phyloP scores from a whole-genome alignment of 164 flowering plant species.

The Taxillus chinensis region DNA sequence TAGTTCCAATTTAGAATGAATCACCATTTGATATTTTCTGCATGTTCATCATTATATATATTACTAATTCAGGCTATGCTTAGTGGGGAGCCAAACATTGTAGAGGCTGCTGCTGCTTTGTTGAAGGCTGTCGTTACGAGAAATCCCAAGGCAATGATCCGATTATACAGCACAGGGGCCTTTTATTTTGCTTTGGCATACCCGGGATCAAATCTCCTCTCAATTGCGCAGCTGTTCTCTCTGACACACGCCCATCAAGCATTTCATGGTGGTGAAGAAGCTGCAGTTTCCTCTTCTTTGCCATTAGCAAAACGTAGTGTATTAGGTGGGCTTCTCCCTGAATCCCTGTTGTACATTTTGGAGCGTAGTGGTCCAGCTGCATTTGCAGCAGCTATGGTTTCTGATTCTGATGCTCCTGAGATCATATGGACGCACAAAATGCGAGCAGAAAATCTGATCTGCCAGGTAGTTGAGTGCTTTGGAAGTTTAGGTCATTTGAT shows the following conservation, averaged over 20 bases:
- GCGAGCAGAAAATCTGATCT: slow-evolving; percentile 94
- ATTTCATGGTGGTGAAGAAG: slow-evolving; percentile 99
- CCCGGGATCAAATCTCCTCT: slow-evolving; percentile 94
- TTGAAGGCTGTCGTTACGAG: slow-evolving; percentile 87
- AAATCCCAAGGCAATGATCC: slow-evolving; percentile 95
- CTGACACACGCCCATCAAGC: slow-evolving; percentile 96
- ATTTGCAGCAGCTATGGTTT: slow-evolving; percentile 98
- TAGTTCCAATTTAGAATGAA: not conserved
- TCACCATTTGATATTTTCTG: not conserved
- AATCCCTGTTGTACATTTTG: slow-evolving; percentile 86
- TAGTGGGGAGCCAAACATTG: slow-evolving; percentile 92
- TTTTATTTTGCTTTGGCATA: slow-evolving; percentile 96
- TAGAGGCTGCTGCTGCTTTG: slow-evolving; percentile 85
- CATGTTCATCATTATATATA: not conserved
- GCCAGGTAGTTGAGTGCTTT: slow-evolving; percentile 49
- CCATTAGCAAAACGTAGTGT: slow-evolving; percentile 98
- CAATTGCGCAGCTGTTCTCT: slow-evolving; percentile 85
- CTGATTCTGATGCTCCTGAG: slow-evolving; percentile 99
- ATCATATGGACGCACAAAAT: slow-evolving; percentile 99
- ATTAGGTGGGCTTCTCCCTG: slow-evolving; percentile 94
- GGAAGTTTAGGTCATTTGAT: not conserved
- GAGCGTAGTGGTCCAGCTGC: slow-evolving; percentile 96
- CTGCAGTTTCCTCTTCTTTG: slow-evolving; percentile 90
- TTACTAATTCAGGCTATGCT: slow-evolving; percentile 66
- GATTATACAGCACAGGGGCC: slow-evolving; percentile 89